Percentiles rank a stretch among this genome's conserved stretches.
These are phyloP conservation scores for Somion occarium DNA, from an alignment of 1,284 basidiomycete genomes.

Conservation along the genomic window DNA sequence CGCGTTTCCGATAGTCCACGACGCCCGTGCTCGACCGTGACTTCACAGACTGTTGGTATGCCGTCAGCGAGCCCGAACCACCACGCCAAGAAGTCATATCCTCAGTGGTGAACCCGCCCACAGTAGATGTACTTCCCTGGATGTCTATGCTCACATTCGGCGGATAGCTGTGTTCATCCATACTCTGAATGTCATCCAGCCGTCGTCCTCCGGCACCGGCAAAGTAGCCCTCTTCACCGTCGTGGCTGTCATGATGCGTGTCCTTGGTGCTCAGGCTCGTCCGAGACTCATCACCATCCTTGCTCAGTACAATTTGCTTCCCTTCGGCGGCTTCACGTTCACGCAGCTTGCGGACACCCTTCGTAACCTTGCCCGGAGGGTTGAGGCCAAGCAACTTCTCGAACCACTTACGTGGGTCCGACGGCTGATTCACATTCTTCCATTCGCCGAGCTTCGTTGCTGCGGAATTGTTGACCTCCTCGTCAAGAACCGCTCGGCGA, in stretches of 20 bases:
- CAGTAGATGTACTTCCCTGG: slow-evolving; percentile 1
- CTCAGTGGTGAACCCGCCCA: slow-evolving; percentile 2
- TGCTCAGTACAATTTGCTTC: slow-evolving; percentile 60
- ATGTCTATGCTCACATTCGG: slow-evolving; percentile 24
- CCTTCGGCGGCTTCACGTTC: slow-evolving; percentile 74
- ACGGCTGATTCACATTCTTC: slow-evolving; percentile 86
- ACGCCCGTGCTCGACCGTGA: slow-evolving; percentile 62
- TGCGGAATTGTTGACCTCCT: slow-evolving; percentile 89
- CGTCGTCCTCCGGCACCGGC: slow-evolving; percentile 40
- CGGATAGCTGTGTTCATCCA: slow-evolving; percentile 64
- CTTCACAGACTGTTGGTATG: slow-evolving; percentile 51
- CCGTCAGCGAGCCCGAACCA: slow-evolving; percentile 25
- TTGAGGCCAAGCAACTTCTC: slow-evolving; percentile 69
- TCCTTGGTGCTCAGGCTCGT: slow-evolving; percentile 31
- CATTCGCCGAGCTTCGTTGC: slow-evolving; percentile 84
- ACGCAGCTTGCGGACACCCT: slow-evolving; percentile 82
- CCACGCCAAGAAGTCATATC: slow-evolving; percentile 19
- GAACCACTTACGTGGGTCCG: slow-evolving; percentile 71
- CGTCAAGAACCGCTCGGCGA: slow-evolving; percentile 80
- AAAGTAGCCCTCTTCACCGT: slow-evolving; percentile 28
- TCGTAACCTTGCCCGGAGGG: slow-evolving; percentile 70
- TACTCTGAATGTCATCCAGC: slow-evolving; percentile 64
- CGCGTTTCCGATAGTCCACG: slow-evolving; percentile 70
- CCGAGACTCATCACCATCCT: slow-evolving; percentile 36
- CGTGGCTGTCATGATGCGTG: slow-evolving; percentile 31